Evolutionary conservation across 495 filamentous ascomycete species (phyloP).

Genomic region (Terfezia claveryi): DNA sequence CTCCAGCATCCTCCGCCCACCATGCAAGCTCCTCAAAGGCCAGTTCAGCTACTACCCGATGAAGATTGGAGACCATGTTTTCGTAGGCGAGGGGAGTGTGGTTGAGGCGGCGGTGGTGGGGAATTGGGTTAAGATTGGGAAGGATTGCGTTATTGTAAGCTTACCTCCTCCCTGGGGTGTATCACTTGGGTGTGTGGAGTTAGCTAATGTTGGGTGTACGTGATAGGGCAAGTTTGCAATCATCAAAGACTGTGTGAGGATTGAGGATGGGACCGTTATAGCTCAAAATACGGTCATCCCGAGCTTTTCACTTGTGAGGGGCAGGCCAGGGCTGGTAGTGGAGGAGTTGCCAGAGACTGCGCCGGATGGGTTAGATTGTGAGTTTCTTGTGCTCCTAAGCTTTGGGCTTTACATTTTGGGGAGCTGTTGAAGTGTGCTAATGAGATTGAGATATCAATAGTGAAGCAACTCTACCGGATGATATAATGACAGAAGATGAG

Average conservation of each 20-base stretch:
- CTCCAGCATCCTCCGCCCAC: conserved; percentile 51
- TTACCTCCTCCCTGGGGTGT: background rate
- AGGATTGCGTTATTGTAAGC: conserved; percentile 35
- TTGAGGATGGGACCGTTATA: conserved; percentile 63
- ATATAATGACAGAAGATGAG: background rate
- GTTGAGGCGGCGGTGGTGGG: conserved; percentile 61
- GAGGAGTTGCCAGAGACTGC: conserved; percentile 70
- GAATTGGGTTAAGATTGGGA: conserved; percentile 63
- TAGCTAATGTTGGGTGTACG: background rate
- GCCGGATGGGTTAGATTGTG: conserved; percentile 35
- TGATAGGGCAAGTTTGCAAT: conserved; percentile 52
- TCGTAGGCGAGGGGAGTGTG: conserved; percentile 49
- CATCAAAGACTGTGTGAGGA: conserved; percentile 69
- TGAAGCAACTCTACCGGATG: background rate
- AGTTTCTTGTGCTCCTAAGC: conserved; percentile 15
- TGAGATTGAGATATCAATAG: background rate
- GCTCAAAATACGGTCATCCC: conserved; percentile 79
- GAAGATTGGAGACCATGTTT: conserved; percentile 82
- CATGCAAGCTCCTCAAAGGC: conserved; percentile 47
- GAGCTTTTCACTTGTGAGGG: conserved; percentile 66
- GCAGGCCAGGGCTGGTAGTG: conserved; percentile 57
- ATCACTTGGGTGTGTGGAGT: background rate
- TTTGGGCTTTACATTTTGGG: background rate
- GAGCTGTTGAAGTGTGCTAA: background rate
- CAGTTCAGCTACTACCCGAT: conserved; percentile 56